phyloP scores from a whole-genome alignment of 2,329 filamentous ascomycete genomes.

The Macroventuria anomochaeta region DNA sequence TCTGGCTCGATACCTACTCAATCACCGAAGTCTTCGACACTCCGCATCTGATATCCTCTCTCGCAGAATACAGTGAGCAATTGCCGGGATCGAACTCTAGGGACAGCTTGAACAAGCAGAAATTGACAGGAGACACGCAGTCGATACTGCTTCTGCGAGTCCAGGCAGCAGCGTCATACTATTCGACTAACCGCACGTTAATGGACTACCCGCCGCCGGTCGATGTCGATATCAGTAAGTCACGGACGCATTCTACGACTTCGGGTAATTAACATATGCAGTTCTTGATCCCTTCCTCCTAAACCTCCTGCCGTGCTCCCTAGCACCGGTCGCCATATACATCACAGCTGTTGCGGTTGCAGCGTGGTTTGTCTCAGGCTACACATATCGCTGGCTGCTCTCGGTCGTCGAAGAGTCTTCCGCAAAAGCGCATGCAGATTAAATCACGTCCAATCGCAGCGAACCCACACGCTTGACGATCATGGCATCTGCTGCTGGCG shows the following conservation, averaged over 20 bases:
- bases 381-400: conserved; percentile 47
- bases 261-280: conserved; percentile 25
- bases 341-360: conserved; percentile 65
- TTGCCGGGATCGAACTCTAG: conserved; percentile 45
- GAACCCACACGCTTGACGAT: background rate
- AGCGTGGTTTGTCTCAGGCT: conserved; percentile 59
- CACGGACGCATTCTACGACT: background rate
- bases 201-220: conserved; percentile 80
- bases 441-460: conserved; percentile 15
- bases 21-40: conserved; percentile 67
- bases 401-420: conserved; percentile 26
- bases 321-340: conserved; percentile 75
- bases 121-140: conserved; percentile 26
- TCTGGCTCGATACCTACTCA: conserved; percentile 71
- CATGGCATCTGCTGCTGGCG: conserved; percentile 35
- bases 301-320: conserved; percentile 79
- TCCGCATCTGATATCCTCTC: conserved; percentile 67
- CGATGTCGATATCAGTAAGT: conserved; percentile 70
- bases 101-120: conserved; percentile 3
- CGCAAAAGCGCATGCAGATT: conserved; percentile 43
- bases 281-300: conserved; percentile 86
- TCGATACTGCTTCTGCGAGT: conserved; percentile 76
- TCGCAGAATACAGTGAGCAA: conserved; percentile 66
- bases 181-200: conserved; percentile 72
- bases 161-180: conserved; percentile 82